Conservation (phyloP, 2,329 filamentous ascomycete species). For the Aspergillus ochraceoroseus region DNA sequence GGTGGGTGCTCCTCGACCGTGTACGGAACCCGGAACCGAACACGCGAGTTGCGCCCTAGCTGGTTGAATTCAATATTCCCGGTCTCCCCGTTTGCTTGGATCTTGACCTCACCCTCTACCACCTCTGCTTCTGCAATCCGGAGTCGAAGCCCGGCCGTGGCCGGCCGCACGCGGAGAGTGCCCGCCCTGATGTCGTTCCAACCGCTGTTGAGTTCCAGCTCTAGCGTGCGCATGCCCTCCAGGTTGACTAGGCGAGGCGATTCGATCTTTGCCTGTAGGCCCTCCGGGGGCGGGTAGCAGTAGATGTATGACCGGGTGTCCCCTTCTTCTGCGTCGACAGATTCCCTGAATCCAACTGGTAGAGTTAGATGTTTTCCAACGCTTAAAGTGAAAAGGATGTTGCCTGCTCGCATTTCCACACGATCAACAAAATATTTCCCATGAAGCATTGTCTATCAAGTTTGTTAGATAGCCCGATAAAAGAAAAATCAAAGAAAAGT, state of each 20-base stretch:
- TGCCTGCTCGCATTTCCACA: constrained; percentile 53
- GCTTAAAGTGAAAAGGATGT: constrained; percentile 37
- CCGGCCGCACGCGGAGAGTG: constrained; percentile 52
- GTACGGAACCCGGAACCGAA: constrained; percentile 64
- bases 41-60: constrained; percentile 29
- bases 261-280: constrained; percentile 63
- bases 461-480: constrained; percentile 7
- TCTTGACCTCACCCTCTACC: constrained; percentile 40
- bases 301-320: constrained; percentile 59
- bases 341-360: constrained; percentile 36
- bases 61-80: constrained; percentile 45
- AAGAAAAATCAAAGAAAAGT: not conserved
- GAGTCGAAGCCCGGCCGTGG: constrained; percentile 57
- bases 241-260: constrained; percentile 70
- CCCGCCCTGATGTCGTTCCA: constrained; percentile 60
- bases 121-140: constrained; percentile 50
- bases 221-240: constrained; percentile 70
- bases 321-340: constrained; percentile 29
- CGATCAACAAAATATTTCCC: constrained; percentile 72
- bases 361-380: constrained; percentile 28
- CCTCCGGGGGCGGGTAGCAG: constrained; percentile 66
- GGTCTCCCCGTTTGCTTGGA: constrained; percentile 43
- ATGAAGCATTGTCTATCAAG: constrained; percentile 42
- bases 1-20: constrained; percentile 72
- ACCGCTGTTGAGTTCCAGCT: constrained; percentile 67